Conservation (phyloP, 164 flowering plant genomes). For the Sedum album region DNA sequence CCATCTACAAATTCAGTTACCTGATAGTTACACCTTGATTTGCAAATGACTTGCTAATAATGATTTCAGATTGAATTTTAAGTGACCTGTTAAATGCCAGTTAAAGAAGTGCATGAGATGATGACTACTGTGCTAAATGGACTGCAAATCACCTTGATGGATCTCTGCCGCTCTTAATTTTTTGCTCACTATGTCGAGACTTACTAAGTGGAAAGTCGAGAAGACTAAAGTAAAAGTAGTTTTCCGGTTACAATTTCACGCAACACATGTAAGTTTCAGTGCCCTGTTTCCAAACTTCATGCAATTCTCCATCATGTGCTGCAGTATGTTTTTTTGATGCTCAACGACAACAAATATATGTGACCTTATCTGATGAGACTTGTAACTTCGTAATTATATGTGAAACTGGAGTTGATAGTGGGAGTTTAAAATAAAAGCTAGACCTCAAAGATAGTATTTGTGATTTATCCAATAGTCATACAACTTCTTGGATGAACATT, state of each 20-base stretch:
- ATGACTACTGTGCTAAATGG: not conserved
- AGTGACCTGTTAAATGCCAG: not conserved
- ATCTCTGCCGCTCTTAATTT: slow-evolving; percentile 11
- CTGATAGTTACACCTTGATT: not conserved
- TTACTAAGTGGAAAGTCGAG: slow-evolving; percentile 80
- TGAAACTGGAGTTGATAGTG: not conserved
- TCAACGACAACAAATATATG: not conserved
- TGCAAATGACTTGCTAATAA: not conserved
- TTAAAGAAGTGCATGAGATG: not conserved
- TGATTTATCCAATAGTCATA: not conserved
- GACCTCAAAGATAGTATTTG: not conserved
- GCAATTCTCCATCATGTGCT: not conserved
- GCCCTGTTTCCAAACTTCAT: not conserved
- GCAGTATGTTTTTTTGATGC: not conserved
- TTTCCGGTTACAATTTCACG: slow-evolving; percentile 93
- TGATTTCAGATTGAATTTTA: not conserved
- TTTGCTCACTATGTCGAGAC: slow-evolving; percentile 53
- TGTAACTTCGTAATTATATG: not conserved
- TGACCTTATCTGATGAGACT: not conserved
- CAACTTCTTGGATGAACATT: not conserved
- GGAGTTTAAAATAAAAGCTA: not conserved
- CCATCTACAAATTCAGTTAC: not conserved
- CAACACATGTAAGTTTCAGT: slow-evolving; percentile 72
- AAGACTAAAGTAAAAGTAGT: slow-evolving; percentile 93
- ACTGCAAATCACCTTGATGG: slow-evolving; percentile 11